These are phyloP conservation scores for Rhodotorula sphaerocarpa DNA, from an alignment of 768 basidiomycete genomes.

Conservation along the genomic window DNA sequence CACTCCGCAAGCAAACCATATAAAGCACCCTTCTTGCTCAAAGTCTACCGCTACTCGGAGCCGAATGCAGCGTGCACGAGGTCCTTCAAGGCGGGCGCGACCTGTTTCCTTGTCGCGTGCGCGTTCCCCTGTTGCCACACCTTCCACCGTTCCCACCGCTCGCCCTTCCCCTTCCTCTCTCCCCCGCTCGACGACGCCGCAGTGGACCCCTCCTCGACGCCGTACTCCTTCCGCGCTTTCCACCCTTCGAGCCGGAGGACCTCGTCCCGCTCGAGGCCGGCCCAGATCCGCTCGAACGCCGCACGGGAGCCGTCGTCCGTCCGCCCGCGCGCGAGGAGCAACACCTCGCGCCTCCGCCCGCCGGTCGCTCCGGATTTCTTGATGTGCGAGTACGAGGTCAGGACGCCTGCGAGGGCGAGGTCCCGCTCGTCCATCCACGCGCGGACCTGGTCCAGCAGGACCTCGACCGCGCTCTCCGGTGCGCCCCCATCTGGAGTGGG, in stretches of 20 bases:
- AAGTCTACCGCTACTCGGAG: neutral
- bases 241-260: slow-evolving; percentile 52
- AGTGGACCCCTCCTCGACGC: slow-evolving; percentile 15
- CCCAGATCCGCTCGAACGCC: slow-evolving; percentile 46
- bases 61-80: slow-evolving; percentile 5
- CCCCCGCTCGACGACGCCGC: neutral
- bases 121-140: slow-evolving; percentile 47
- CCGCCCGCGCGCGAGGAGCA: slow-evolving; percentile 49
- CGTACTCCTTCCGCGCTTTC: slow-evolving; percentile 38
- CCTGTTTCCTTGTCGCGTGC: slow-evolving; percentile 45
- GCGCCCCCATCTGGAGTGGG: slow-evolving; percentile 8
- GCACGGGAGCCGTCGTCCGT: too few species aligned
- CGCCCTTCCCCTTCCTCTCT: neutral
- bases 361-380: slow-evolving; percentile 43
- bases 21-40: too few species aligned
- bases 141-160: slow-evolving; percentile 26
- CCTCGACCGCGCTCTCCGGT: slow-evolving; percentile 32
- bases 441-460: slow-evolving; percentile 47
- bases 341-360: slow-evolving; percentile 60
- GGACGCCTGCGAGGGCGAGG: slow-evolving; percentile 64
- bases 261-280: slow-evolving; percentile 54
- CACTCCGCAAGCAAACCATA: neutral
- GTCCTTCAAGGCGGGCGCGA: slow-evolving; percentile 42
- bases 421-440: slow-evolving; percentile 61
- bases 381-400: slow-evolving; percentile 52